Base-by-base conservation (phyloP, 2,329 filamentous ascomycete genomes). In the Curvularia lunata region DNA sequence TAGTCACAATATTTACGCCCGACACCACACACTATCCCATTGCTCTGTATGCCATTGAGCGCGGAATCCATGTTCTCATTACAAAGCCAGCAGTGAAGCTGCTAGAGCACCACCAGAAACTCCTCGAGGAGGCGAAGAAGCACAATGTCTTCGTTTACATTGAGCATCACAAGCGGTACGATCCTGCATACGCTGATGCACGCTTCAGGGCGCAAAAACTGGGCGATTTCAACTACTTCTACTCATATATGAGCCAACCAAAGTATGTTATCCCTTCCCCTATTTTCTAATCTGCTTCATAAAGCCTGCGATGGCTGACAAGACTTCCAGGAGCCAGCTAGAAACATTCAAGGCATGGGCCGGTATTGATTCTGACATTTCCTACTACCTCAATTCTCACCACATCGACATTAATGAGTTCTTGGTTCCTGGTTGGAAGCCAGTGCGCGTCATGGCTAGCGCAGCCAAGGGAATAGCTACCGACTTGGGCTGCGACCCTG, bases 151-250 rank as follows among this genome's bases (percentile, higher is more conserved):
- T 93, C 75, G 92, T 97, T 64, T 97, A 91, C 81, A 84, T 97
- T 69, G 93, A 97, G 83, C 93, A 97, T 81, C 93, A 97, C 85
- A 97, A 97, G 83, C 91, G 94, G 56, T 97, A 89, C 80, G 93
- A 97, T 76, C 93, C 93, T 1, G 92, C 92, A 21, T 97, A 97
- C 81, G 87, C 91, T 13, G 93, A 97, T 76, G 94, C 94, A 13
- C 86, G 88, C 48, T 88, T 88, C 80, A 88, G 89, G 68, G 91
- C 91, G 13, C 81, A 86, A 72, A 87, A 83, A 52, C 82, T 97
- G 7, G 93, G 93, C 64, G 92, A 97, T 79, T 97, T 97, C 86
- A 97, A 96, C 83, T 97, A 97, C 84, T 97, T 96, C 77, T 97
- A 97, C 84, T 90, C 86, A 69, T 97, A 97, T 85, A 96, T 97